A percentile compares a stretch with the other conserved stretches of the same genome.
These are phyloP conservation scores for Ailanthus altissimus DNA, from an alignment of 345 rosid species.

Conservation along the genomic window DNA sequence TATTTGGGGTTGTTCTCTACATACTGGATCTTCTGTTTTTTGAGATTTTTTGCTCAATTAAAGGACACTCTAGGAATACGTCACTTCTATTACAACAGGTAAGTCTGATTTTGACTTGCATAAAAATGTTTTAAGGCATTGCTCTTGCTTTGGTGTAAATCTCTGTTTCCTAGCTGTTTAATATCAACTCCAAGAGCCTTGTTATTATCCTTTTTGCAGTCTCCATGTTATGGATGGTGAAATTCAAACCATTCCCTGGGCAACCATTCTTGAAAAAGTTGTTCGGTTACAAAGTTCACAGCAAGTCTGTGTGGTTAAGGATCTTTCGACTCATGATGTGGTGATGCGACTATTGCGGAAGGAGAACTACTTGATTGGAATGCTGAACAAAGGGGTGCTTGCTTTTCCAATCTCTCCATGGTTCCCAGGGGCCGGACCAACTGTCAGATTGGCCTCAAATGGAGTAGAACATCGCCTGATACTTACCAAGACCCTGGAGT, in stretches of 20 bases:
- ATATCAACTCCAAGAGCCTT: neutral
- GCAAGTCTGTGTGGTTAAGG: constrained; percentile 88
- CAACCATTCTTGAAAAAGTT: constrained; percentile 84
- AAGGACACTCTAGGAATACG: constrained; percentile 84
- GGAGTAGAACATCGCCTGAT: constrained; percentile 58
- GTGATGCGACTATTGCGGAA: constrained; percentile 97
- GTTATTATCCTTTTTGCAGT: constrained; percentile 50
- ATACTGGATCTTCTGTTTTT: constrained; percentile 87
- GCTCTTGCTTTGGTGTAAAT: neutral
- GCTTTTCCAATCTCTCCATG: constrained; percentile 80
- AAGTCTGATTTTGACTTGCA: constrained; percentile 22
- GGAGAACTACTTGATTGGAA: constrained; percentile 97
- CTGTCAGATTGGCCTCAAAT: constrained; percentile 53
- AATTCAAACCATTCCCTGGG: constrained; percentile 96
- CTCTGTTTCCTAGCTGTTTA: neutral
- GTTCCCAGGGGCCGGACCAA: constrained; percentile 98
- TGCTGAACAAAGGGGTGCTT: constrained; percentile 95
- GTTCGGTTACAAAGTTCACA: constrained; percentile 77
- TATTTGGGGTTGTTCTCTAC: constrained; percentile 82
- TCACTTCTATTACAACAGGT: constrained; percentile 84
- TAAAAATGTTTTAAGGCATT: constrained; percentile 5
- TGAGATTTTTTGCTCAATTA: constrained; percentile 86
- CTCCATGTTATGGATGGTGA: constrained; percentile 88
- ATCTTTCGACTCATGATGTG: constrained; percentile 94
- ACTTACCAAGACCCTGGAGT: constrained; percentile 90